Conservation (phyloP, 371 early-diverging fungal species). For the Mucor lusitanicus region DNA sequence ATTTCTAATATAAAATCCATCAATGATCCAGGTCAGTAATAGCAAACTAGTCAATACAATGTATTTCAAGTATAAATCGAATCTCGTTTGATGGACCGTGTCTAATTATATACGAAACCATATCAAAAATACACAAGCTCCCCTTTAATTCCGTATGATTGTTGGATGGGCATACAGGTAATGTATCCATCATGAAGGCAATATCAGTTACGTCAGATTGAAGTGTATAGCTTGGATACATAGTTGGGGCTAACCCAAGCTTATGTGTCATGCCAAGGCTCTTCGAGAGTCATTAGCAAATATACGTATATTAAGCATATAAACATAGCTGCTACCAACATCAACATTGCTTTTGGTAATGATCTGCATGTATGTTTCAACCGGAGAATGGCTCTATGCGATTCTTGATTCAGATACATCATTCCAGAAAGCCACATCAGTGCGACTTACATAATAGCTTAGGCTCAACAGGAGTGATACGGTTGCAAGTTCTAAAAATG, state of each 20-base stretch:
- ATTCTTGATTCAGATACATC: neutral
- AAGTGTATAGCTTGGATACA: neutral
- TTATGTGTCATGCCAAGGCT: no score
- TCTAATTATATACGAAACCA: neutral
- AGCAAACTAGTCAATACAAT: neutral
- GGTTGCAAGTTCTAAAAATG: neutral
- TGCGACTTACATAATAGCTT: no score
- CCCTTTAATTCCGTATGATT: neutral
- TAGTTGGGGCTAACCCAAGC: neutral
- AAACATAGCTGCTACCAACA: neutral
- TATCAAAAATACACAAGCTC: neutral
- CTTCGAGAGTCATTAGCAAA: neutral
- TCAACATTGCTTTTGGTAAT: neutral
- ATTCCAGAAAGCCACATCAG: neutral
- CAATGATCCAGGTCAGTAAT: neutral
- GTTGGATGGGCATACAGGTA: neutral
- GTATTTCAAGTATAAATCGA: neutral
- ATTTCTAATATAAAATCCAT: neutral
- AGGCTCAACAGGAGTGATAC: neutral
- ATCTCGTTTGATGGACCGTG: no score
- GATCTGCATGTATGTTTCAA: neutral
- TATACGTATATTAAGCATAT: neutral
- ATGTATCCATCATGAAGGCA: neutral
- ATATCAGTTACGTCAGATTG: neutral
- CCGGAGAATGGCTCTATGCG: neutral